These are phyloP conservation scores for Monosporozyma aerobia DNA, from an alignment of 805 yeast species.

Conservation along the genomic window DNA sequence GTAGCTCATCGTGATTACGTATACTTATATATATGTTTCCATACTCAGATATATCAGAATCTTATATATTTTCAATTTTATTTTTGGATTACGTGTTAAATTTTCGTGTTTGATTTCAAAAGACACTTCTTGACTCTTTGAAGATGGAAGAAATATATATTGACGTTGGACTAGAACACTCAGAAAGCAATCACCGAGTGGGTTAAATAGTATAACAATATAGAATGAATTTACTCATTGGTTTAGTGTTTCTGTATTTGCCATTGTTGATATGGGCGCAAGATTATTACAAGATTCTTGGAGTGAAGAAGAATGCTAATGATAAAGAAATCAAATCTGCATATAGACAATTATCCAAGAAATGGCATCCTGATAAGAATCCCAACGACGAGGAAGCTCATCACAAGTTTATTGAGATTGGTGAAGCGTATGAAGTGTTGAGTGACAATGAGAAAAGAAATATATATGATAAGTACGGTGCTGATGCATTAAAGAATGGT, in stretches of 20 bases:
- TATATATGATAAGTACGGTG: slow-evolving; percentile 69
- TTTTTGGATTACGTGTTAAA: background rate
- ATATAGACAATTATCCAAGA: slow-evolving; percentile 69
- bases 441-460: slow-evolving; percentile 59
- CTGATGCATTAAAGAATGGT: slow-evolving; percentile 58
- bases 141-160: too few relatives aligned
- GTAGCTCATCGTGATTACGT: background rate
- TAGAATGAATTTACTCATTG: background rate
- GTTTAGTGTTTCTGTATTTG: background rate
- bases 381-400: slow-evolving; percentile 75
- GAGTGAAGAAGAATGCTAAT: slow-evolving; percentile 55
- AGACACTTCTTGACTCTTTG: too few relatives aligned
- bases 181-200: too few relatives aligned
- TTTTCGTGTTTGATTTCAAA: background rate
- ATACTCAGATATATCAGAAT: background rate
- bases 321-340: slow-evolving; percentile 82
- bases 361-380: slow-evolving; percentile 93
- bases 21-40: background rate
- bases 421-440: slow-evolving; percentile 86
- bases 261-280: slow-evolving; percentile 23
- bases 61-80: background rate
- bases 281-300: slow-evolving; percentile 57
- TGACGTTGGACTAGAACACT: background rate
- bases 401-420: slow-evolving; percentile 78
- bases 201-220: background rate